These are phyloP conservation scores for Cymbopogon citratus DNA, from an alignment of 176 grass and related monocot genomes.

Conservation along the genomic window DNA sequence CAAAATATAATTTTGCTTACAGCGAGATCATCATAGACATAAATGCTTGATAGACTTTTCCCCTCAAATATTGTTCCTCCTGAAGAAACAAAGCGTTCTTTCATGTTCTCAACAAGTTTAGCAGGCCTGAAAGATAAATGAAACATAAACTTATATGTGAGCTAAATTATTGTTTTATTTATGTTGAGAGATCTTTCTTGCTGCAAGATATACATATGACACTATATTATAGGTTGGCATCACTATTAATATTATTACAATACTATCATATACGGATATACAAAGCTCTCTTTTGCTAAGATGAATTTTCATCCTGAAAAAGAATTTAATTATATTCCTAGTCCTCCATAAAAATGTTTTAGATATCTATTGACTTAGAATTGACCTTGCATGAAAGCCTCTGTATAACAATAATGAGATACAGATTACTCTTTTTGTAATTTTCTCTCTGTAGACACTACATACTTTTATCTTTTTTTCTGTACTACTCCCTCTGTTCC, in stretches of 20 bases:
- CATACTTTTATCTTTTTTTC: background rate
- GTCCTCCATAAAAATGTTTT: background rate
- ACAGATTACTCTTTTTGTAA: background rate
- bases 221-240: too few relatives aligned
- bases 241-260: too few relatives aligned
- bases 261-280: too few relatives aligned
- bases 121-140: conserved; percentile 51
- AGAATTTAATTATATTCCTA: background rate
- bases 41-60: conserved; percentile 54
- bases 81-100: conserved; percentile 72
- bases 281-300: background rate
- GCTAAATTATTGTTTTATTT: background rate
- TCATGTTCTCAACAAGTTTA: conserved; percentile 79
- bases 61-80: conserved; percentile 73
- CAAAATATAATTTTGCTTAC: conserved; percentile 43
- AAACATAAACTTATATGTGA: conserved; percentile 6
- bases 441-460: background rate
- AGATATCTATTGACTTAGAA: background rate
- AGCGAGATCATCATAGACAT: conserved; percentile 59
- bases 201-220: background rate
- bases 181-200: background rate
- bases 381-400: background rate
- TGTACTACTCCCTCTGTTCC: background rate
- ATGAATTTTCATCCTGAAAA: background rate
- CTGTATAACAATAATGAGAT: background rate